Evolutionary conservation across 2,329 filamentous ascomycete genomes (phyloP).

Genomic region (Nannizzia gypsea): DNA sequence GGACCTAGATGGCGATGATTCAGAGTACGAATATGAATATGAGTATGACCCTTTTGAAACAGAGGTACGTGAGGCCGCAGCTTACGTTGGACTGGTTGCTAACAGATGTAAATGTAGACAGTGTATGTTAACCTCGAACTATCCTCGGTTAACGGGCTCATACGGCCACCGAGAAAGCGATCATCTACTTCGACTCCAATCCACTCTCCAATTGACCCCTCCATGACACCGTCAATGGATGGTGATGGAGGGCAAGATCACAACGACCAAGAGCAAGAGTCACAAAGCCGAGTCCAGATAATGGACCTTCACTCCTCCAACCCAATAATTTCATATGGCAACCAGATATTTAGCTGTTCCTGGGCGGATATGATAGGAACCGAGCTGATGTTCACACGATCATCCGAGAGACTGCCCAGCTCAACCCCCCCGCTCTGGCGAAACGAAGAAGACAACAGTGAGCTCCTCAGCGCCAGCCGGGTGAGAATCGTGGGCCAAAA

Average conservation of each 20-base stretch:
- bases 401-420: conserved; percentile 28
- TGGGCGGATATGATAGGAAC: conserved; percentile 81
- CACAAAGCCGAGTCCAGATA: conserved; percentile 52
- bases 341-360: conserved; percentile 62
- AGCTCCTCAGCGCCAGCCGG: conserved; percentile 59
- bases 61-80: conserved; percentile 31
- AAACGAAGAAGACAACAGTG: conserved; percentile 45
- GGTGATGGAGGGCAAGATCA: neutral
- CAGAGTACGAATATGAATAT: conserved; percentile 54
- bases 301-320: conserved; percentile 66
- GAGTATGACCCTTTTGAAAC: conserved; percentile 45
- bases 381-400: conserved; percentile 58
- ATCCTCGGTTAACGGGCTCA: conserved; percentile 33
- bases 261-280: conserved; percentile 14
- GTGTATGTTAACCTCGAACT: conserved; percentile 52
- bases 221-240: conserved; percentile 12
- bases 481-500: conserved; percentile 58
- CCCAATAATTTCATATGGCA: conserved; percentile 69
- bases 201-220: conserved; percentile 10
- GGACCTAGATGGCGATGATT: conserved; percentile 22
- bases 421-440: conserved; percentile 39
- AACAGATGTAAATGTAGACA: conserved; percentile 28
- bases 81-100: neutral
- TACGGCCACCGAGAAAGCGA: conserved; percentile 23
- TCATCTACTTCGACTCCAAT: conserved; percentile 8